Evolutionary conservation across 2,329 filamentous ascomycete genomes (phyloP).

Genomic region (Paraconiothyrium brasiliense): DNA sequence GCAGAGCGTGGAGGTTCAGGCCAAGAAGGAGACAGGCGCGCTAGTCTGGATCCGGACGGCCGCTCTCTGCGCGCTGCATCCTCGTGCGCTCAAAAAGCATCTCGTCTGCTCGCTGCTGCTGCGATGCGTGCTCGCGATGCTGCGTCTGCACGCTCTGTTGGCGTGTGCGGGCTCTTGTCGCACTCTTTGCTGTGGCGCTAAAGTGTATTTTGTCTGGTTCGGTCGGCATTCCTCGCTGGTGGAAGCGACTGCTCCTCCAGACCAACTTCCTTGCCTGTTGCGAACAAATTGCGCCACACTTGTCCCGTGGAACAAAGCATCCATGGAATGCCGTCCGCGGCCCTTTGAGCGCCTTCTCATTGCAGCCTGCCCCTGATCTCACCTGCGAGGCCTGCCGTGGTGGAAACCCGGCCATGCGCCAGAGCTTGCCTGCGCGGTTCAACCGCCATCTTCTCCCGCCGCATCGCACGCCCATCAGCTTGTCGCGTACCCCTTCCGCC

Average conservation of each 20-base stretch:
- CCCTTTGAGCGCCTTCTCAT: not conserved
- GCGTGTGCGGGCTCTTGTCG: constrained; percentile 8
- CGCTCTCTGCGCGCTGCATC: not conserved
- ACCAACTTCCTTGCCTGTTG: constrained; percentile 4
- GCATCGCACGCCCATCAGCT: constrained; percentile 6
- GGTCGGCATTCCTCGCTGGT: not conserved
- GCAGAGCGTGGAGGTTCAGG: not conserved
- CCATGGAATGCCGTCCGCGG: not conserved
- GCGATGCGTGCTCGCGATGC: constrained; percentile 3
- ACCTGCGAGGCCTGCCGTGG: not conserved
- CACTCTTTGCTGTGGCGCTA: constrained; percentile 14
- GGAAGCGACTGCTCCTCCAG: constrained; percentile 4
- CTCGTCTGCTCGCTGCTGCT: not conserved
- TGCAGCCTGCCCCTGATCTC: constrained; percentile 9
- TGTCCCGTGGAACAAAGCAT: constrained; percentile 5
- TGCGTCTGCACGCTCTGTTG: constrained; percentile 1
- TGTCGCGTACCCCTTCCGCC: not conserved
- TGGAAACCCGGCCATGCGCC: not conserved
- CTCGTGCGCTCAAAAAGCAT: not conserved
- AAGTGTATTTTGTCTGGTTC: constrained; percentile 9
- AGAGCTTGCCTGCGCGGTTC: constrained; percentile 8
- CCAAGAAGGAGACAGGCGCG: not conserved
- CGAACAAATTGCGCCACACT: constrained; percentile 13
- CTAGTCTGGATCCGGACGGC: not conserved
- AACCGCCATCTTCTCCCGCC: constrained; percentile 6